Evolutionary conservation across 1,139 yeast genomes (phyloP), one percentile per base, ranked within the genome.

Genomic region (Hansenula lynferdii): DNA sequence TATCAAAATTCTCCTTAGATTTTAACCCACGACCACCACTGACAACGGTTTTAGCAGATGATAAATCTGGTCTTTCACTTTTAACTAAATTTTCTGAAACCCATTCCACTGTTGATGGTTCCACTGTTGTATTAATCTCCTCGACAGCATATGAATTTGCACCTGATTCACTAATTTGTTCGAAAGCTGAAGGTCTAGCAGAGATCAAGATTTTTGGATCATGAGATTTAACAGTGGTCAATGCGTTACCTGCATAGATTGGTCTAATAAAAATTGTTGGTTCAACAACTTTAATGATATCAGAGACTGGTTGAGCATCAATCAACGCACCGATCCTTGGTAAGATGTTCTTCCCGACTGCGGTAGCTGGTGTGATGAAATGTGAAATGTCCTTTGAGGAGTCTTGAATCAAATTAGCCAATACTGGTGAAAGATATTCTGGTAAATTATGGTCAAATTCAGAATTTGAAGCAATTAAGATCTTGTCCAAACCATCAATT

Each of bases 1-100:
- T 62, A 43, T 86, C 95, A 60, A 92, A 92, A 42, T 84, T 82
- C 57, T 85, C 96, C 64, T 87, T 90, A 61, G 80, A 82, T 65
- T 89, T 87, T 53, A 92, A 76, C 26, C 96, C 98, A 54, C 97
- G 80, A 34, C 98, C 98, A 33, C 98, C 98, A 20, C 96, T 69
- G 28, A 92, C 89, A 31, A 92, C 92, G 36, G 68, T 69, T 37
- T 75, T 61, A 6, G 98, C 97, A 28, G 95, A 77, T 9, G 85
- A 84, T 46, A 92, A 75, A 49, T 92, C 98, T 31, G 97, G 97
- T 59, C 97, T 82, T 56, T 85, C 96, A 36, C 87, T 79, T 47
- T 80, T 74, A 38, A 83, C 68, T 39, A 92, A 65, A 45, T 80
- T 76, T 62, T 86, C 95, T 36, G 84, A 72, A 19, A 83, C 80